Base-by-base conservation (phyloP, 2,329 filamentous ascomycete genomes). In the Saccharata proteae region DNA sequence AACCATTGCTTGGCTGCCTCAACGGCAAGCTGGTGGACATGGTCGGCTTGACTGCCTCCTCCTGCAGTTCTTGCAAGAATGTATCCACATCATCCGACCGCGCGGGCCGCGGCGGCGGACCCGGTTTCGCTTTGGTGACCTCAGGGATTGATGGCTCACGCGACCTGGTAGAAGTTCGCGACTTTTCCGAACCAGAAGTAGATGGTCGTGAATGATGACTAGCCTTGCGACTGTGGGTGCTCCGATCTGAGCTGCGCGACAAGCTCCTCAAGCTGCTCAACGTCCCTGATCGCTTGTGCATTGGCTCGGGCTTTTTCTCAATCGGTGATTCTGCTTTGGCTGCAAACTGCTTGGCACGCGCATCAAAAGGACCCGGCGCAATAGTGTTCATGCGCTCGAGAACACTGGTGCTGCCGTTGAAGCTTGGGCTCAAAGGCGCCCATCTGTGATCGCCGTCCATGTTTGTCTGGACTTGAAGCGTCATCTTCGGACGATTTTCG, bases 361-460 rank as follows among this genome's bases (percentile, higher is more conserved):
- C 51, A 40, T 74, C 71, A 43, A 82, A 80, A 0, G 77, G 77
- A 0, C 74, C 77, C 1, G 77, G 72, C 2, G 71, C 65, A 45
- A 81, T 77, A 6, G 60, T 67, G 41, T 80, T 69, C 64, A 81
- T 71, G 30, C 73, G 68, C 39, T 71, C 65, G 42, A 79, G 45
- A 16, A 82, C 28, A 31, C 52, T 61, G 29, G 51, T 57, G 36
- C 54, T 56, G 12, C 48, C 57, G 40, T 54, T 52, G 2, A 46
- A 47, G 19, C 50, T 51, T 16, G 71, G 69, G 39, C 63, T 74
- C 13, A 61, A 51, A 4, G 66, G 59, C 14, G 64, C 64, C 44
- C 64, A 65, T 3, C 49, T 40, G 10, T 54, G 48, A 30, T 46
- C 49, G 11, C 52, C 44, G n/a, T n/a, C n/a, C n/a, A n/a, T n/a